Evolutionary conservation across 768 basidiomycete species (phyloP), one percentile per base, ranked within the genome.

Genomic region (Coprinopsis sp.): DNA sequence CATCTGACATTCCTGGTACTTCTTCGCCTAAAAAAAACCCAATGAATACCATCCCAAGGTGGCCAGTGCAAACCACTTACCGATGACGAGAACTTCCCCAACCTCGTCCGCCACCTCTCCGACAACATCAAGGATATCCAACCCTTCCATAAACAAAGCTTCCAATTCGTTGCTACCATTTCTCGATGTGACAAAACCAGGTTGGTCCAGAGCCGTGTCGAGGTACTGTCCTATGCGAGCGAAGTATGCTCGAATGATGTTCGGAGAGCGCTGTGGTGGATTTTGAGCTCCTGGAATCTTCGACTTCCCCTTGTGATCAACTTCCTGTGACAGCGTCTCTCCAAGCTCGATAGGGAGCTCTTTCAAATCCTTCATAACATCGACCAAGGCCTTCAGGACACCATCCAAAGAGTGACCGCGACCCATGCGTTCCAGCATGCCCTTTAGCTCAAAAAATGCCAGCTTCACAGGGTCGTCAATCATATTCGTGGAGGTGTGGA

Each of bases 381-480:
- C 30, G n/a, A 51, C 54, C 24, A 66, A 58, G 1, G 57, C 51
- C 4, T 31, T 36, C 3, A 69, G 34, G 7, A 69, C 48, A 0
- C 58, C 57, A 28, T 69, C 65, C 1, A 70, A 52, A 12, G 63
- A 64, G 33, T 58, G 60, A 1, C 64, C 59, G 8, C 61, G 61
- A 1, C 59, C 66, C 10, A 66, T 34, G 3, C 71, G 63, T 47
- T 71, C 65, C 3, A 70, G 37, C n/a, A 71, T 37, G 2, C 52
- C 45, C 52, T 69, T 68, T 8, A 64, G 33, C 37, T 69, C 62
- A 6, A 47, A 27, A 2, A 69, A 49, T 47, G 19, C 58, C 52
- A 14, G 47, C 50, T 30, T 55, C 37, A n/a, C 63, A 39, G 16
- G 44, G 45, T 18, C 34, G 4, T 39, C 37, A n/a, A 8, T 13